phyloP scores from a whole-genome alignment of 768 basidiomycete genomes.

The Auriculariales sp. region DNA sequence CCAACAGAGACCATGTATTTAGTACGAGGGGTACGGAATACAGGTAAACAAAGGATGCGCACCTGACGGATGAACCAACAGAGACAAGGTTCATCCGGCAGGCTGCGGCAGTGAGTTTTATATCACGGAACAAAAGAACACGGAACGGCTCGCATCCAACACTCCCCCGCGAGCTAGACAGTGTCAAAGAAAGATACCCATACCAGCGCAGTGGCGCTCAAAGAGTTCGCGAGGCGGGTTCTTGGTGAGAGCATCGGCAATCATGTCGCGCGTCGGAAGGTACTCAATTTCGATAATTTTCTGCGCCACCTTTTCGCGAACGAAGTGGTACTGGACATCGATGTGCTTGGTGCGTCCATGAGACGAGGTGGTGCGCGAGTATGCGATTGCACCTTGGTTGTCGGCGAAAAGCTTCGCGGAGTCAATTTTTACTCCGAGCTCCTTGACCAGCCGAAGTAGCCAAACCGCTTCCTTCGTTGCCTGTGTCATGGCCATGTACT shows the following conservation, averaged over 20 bases:
- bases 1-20: no score
- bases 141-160: no score
- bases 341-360: slow-evolving; percentile 16
- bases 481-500: slow-evolving; percentile 8
- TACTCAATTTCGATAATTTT: slow-evolving; percentile 5
- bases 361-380: slow-evolving; percentile 10
- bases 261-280: slow-evolving; percentile 7
- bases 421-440: not conserved
- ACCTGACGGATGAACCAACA: no score
- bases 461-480: slow-evolving; percentile 8
- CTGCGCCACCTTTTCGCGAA: slow-evolving; percentile 9
- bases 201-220: not conserved
- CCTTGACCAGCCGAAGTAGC: not conserved
- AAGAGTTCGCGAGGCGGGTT: not conserved
- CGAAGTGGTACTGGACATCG: slow-evolving; percentile 14
- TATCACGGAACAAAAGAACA: no score
- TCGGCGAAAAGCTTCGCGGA: slow-evolving; percentile 5
- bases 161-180: not conserved
- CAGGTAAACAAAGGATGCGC: no score
- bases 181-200: not conserved
- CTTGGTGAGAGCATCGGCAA: not conserved
- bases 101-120: no score
- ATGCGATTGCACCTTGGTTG: slow-evolving; percentile 7
- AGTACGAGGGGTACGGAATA: no score
- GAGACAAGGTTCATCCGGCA: no score